Conservation (phyloP, 2,329 filamentous ascomycete genomes). For the Hypocreales sp. region DNA sequence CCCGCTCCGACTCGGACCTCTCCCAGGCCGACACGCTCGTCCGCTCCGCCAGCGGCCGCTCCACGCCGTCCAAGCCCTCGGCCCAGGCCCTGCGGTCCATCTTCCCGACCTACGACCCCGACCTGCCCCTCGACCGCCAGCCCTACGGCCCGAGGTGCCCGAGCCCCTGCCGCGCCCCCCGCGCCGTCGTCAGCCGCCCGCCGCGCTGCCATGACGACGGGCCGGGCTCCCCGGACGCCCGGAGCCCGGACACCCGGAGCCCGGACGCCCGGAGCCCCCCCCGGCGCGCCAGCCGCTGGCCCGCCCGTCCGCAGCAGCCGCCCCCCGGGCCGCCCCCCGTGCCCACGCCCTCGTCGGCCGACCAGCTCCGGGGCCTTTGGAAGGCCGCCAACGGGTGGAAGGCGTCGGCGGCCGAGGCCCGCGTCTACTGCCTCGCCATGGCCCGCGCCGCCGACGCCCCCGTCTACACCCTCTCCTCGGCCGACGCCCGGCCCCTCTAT, state of each 20-base stretch:
- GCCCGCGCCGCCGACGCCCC: constrained; percentile 42
- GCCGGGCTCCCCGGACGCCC: too few species aligned
- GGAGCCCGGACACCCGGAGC: too few species aligned
- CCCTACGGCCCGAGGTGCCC: constrained; percentile 53
- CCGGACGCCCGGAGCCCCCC: constrained; percentile 8
- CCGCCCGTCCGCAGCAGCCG: constrained; percentile 18
- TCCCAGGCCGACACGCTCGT: too few species aligned
- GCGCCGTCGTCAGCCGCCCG: constrained; percentile 48
- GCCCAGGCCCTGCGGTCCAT: constrained; percentile 46
- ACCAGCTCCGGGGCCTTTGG: constrained; percentile 51
- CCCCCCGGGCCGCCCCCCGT: constrained; percentile 24
- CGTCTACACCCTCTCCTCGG: constrained; percentile 49
- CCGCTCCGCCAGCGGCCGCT: neutral
- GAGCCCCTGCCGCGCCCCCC: constrained; percentile 47
- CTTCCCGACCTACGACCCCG: constrained; percentile 60
- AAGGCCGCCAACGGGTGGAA: constrained; percentile 56
- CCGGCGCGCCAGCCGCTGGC: constrained; percentile 8
- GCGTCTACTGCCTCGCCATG: constrained; percentile 43
- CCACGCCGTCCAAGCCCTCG: constrained; percentile 27
- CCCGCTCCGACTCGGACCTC: too few species aligned
- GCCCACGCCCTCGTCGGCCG: constrained; percentile 37
- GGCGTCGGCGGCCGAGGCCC: constrained; percentile 41
- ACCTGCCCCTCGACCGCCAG: constrained; percentile 49
- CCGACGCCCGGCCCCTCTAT: constrained; percentile 46
- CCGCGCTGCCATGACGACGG: constrained; percentile 34